Conservation (phyloP, 2,329 filamentous ascomycete species). For the Pyricularia sp. region DNA sequence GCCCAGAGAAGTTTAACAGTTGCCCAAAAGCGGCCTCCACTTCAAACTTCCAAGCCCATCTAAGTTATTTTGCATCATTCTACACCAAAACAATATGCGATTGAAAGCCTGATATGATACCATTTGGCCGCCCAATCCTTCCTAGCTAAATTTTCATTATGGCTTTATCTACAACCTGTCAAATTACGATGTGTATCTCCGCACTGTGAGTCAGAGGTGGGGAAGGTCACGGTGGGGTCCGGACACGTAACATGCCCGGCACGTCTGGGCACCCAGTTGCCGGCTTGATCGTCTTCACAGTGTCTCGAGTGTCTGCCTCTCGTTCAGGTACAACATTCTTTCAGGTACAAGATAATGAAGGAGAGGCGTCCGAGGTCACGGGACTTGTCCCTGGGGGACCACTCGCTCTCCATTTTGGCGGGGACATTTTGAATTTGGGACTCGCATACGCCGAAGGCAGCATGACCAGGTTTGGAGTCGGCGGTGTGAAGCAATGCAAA, state of each 20-base stretch:
- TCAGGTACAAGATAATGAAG: background rate
- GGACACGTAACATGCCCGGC: background rate
- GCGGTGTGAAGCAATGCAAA: background rate
- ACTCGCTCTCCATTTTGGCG: background rate
- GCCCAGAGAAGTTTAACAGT: background rate
- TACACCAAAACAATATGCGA: background rate
- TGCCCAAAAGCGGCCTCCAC: background rate
- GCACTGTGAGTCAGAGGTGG: conserved; percentile 1
- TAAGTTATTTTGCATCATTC: background rate
- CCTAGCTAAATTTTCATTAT: background rate
- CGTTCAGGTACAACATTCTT: background rate
- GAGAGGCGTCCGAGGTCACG: background rate
- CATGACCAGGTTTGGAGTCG: background rate
- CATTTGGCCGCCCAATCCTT: background rate
- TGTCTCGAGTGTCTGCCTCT: background rate
- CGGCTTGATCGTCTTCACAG: background rate
- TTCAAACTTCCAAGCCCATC: background rate
- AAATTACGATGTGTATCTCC: background rate
- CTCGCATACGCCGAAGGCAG: background rate
- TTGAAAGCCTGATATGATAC: background rate
- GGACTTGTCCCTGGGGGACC: background rate
- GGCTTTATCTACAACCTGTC: background rate
- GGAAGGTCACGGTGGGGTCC: background rate
- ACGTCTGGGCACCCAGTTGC: background rate
- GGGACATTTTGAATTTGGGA: background rate